A percentile compares a stretch with the other conserved stretches of the same genome.
Evolutionary conservation across 1,284 basidiomycete genomes (phyloP).

Genomic region (Cryptococcus sp.): DNA sequence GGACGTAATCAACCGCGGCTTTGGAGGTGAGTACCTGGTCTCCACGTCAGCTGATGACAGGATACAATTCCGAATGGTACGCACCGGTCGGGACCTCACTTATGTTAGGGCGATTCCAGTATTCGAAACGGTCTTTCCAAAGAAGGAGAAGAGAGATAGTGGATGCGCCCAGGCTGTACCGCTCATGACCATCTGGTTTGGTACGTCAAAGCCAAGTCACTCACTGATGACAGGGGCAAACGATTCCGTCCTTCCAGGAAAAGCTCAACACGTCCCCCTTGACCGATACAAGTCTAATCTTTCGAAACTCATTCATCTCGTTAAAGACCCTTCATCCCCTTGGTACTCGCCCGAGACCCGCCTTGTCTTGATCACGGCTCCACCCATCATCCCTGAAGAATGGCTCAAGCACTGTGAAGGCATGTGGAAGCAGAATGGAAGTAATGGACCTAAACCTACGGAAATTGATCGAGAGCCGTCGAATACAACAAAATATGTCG

Average conservation of each 20-base stretch:
- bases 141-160: constrained; percentile 51
- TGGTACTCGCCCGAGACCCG: constrained; percentile 69
- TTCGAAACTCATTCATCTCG: constrained; percentile 57
- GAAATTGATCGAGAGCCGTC: constrained; percentile 59
- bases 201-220: constrained; percentile 36
- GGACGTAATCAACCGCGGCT: constrained; percentile 77
- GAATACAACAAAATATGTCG: constrained; percentile 62
- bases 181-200: constrained; percentile 80
- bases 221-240: constrained; percentile 56
- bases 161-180: constrained; percentile 57
- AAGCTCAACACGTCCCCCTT: constrained; percentile 56
- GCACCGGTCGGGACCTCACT: constrained; percentile 1
- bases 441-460: constrained; percentile 25
- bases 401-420: constrained; percentile 54
- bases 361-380: constrained; percentile 75
- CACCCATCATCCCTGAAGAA: constrained; percentile 64
- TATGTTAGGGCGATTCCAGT: constrained; percentile 61
- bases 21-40: constrained; percentile 32
- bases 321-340: constrained; percentile 59
- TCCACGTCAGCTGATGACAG: constrained; percentile 32
- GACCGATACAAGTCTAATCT: constrained; percentile 65
- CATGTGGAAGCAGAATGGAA: constrained; percentile 29
- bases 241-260: constrained; percentile 61
- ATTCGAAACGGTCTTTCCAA: constrained; percentile 65
- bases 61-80: constrained; percentile 74